Conservation (phyloP, 139 green algal species). For the Chlamydomonas sp. region DNA sequence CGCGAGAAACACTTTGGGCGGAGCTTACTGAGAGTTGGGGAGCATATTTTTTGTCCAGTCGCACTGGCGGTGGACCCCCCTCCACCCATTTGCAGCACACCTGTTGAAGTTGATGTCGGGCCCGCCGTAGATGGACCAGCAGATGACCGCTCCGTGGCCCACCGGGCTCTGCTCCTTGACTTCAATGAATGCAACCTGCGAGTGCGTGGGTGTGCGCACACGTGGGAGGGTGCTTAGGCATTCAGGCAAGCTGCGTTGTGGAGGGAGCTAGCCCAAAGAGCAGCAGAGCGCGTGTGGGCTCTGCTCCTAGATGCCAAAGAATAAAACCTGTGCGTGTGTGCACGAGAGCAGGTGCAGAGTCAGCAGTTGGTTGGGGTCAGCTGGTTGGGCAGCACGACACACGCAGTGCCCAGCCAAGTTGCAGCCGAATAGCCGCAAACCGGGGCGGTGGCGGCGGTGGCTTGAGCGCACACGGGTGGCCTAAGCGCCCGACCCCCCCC, state of each 20-base stretch:
- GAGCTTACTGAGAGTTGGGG: too few species aligned
- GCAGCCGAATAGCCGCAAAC: too few species aligned
- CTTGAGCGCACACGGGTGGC: too few species aligned
- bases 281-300: neutral
- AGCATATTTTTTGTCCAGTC: neutral
- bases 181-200: conserved; percentile 64
- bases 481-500: too few species aligned
- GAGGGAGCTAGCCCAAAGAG: neutral
- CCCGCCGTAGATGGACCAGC: conserved; percentile 83
- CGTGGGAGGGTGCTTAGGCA: too few species aligned
- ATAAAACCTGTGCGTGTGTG: neutral
- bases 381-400: too few species aligned
- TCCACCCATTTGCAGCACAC: conserved; percentile 9
- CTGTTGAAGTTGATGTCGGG: conserved; percentile 59
- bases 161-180: conserved; percentile 68
- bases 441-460: too few species aligned
- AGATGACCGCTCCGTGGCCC: conserved; percentile 84
- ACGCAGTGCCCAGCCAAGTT: too few species aligned
- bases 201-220: neutral
- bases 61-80: conserved; percentile 6
- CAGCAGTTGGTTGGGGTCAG: too few species aligned
- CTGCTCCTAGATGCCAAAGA: neutral
- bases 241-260: neutral
- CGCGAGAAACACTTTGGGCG: too few species aligned
- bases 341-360: conserved; percentile 11